phyloP scores from a whole-genome alignment of 75 land plant genomes.

The Cryptomeria japonica region DNA sequence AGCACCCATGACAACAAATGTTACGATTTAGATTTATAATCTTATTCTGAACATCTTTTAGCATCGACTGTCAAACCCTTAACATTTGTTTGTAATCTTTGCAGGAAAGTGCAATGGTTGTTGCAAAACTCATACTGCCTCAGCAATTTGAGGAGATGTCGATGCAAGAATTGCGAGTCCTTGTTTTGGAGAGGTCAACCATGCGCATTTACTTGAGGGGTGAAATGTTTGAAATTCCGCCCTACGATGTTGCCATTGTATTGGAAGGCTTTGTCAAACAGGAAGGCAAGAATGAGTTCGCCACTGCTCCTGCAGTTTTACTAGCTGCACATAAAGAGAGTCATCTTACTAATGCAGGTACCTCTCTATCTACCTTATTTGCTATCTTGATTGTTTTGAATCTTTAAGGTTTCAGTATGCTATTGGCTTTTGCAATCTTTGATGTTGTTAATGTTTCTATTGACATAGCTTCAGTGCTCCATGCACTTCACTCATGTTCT shows the following conservation, averaged over 20 bases:
- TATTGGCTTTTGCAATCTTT: not conserved
- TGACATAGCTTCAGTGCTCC: not conserved
- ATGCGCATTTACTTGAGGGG: slow-evolving; percentile 64
- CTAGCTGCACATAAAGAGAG: slow-evolving; percentile 26
- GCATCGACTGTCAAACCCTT: not conserved
- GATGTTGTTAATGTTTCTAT: not conserved
- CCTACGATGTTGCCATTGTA: slow-evolving; percentile 59
- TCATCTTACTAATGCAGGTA: slow-evolving; percentile 16
- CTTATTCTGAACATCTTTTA: not conserved
- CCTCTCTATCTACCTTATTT: slow-evolving; percentile 20
- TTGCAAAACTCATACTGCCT: slow-evolving; percentile 80
- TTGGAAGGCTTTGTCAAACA: slow-evolving; percentile 84
- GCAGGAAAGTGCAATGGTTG: slow-evolving; percentile 85
- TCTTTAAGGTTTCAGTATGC: not conserved
- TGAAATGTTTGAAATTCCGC: slow-evolving; percentile 70
- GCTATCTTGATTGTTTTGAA: not conserved
- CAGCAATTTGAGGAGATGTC: slow-evolving; percentile 70
- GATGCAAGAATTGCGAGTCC: slow-evolving; percentile 72
- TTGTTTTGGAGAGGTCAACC: slow-evolving; percentile 64
- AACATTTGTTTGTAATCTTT: not conserved
- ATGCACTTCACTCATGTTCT: not conserved
- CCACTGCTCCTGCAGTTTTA: slow-evolving; percentile 43
- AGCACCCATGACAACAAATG: not conserved
- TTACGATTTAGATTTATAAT: not conserved
- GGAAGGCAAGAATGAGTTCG: slow-evolving; percentile 29